Evolutionary conservation across 2,329 filamentous ascomycete genomes (phyloP), one percentile per base, ranked within the genome.

Genomic region (Macroventuria anomochaeta): DNA sequence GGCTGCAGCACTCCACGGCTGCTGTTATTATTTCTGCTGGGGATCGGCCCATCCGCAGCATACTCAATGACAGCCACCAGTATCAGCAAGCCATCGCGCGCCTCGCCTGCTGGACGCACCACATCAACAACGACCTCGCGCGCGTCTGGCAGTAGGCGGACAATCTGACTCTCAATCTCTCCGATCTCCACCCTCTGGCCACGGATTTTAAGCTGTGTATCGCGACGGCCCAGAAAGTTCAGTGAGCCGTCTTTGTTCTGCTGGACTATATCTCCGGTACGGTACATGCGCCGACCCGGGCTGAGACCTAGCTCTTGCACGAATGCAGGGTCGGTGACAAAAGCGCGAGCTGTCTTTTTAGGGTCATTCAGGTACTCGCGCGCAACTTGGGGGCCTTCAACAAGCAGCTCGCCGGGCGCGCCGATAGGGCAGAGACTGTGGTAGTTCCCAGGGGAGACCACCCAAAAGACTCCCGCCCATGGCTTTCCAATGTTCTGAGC

Each of bases 341-440:
- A 59, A 58, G 70, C 60, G 61, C 71, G 44, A 50, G 57, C 23
- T 46, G 68, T 53, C 66, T 68, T 60, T 50, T 64, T 40, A 26
- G 63, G 55, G 29, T 67, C 54, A 7, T 63, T 64, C 5, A 69
- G 41, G 28, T 69, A 69, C 2, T 63, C 61, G 23, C 66, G 63
- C 8, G 70, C 72, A 3, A 77, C 64, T 29, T 68, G 81, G 1
- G 80, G 80, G 0, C 83, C 83, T 53, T 85, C 83, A 10, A 74
- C 57, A 13, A 72, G 36, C 7, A 74, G 56, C 32, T 74, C 71
- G 11, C 71, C 71, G 12, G 70, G 59, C 36, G 54, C 63, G 2
- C 71, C 71, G 6, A 32, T 7, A 32, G 29, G 29, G 12, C 6
- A 7, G 29, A 5, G 29, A 5, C 13, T 5, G 29, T 32, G 29